Base-by-base conservation (phyloP, 2,329 filamentous ascomycete genomes). In the Hymenoscyphus infarciens region DNA sequence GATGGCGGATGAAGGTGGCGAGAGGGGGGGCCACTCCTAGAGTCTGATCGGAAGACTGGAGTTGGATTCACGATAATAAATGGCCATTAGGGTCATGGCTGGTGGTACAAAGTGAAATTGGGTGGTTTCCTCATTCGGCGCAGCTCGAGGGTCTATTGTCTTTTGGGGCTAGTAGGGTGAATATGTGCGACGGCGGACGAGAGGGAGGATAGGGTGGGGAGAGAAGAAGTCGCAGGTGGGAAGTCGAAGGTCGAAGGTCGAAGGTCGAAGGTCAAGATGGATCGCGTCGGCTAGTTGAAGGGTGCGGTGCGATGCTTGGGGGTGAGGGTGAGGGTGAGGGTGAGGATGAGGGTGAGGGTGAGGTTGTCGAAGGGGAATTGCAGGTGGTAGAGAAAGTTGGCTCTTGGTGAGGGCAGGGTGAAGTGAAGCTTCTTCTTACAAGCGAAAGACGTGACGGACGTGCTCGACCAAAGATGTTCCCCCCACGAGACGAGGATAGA, bases 1-100 rank as follows among this genome's bases (percentile, higher is more conserved):
- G 10, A 38, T 54, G 27, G 39, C 15, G 27, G 38, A 49, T 33
- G 39, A 11, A 8, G 57, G 31, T 10, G 27, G 39, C 42, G 29
- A 45, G 29, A 38, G 29, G n/a, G 29, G n/a, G 8, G 3, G 25
- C 29, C n/a, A 15, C 10, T 16, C 27, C 45, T 33, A 54, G 5
- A 35, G 15, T 29, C 29, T 53, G 27, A 27, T 19, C 15, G 57
- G 45, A 13, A 19, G 42, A 42, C 29, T 53, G 29, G 25, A 54
- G 29, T 19, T 33, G n/a, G 29, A 60, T 38, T 60, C 13, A 27
- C 27, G 45, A 59, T 11, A 52, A 53, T n/a, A 33, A 22, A 33
- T 31, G 27, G 27, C 57, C 57, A 60, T 60, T 53, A 19, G 57
- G 57, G 27, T 60, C 57, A 59, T 59, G 7, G 42, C 31, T 60